Evolutionary conservation across 176 grass and related monocot species (phyloP).

Genomic region (Musa troglodytarum): DNA sequence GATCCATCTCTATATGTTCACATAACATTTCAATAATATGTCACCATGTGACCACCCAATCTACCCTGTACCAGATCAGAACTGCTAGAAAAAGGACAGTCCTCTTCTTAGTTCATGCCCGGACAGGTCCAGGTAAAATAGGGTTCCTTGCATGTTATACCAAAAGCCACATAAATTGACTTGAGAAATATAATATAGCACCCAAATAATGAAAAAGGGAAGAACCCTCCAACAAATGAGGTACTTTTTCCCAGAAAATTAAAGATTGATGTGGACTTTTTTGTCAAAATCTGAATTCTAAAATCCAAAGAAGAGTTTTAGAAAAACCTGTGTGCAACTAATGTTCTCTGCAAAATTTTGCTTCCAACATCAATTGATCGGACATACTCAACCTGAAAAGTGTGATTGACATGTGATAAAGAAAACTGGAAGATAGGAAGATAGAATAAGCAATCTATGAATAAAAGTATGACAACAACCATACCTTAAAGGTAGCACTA

Average conservation of each 20-base stretch:
- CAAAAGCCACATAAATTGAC: no score
- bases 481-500: slow-evolving; percentile 52
- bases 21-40: no score
- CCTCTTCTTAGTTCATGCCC: no score
- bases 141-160: no score
- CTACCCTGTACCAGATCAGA: no score
- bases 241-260: not conserved
- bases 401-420: not conserved
- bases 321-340: slow-evolving; percentile 79
- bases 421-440: not conserved
- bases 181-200: no score
- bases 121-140: no score
- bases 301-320: slow-evolving; percentile 21
- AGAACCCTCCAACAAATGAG: not conserved
- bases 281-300: not conserved
- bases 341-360: slow-evolving; percentile 73
- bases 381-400: slow-evolving; percentile 74
- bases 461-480: slow-evolving; percentile 8
- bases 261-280: no score
- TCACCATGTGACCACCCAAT: no score
- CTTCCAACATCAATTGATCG: slow-evolving; percentile 61
- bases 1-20: no score
- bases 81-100: no score
- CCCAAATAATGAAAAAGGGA: no score
- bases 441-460: slow-evolving; percentile 12